Percentiles rank a stretch among this genome's conserved stretches.
Conservation (phyloP, 2,329 filamentous ascomycete genomes). For the Penicillium rolfsii region DNA sequence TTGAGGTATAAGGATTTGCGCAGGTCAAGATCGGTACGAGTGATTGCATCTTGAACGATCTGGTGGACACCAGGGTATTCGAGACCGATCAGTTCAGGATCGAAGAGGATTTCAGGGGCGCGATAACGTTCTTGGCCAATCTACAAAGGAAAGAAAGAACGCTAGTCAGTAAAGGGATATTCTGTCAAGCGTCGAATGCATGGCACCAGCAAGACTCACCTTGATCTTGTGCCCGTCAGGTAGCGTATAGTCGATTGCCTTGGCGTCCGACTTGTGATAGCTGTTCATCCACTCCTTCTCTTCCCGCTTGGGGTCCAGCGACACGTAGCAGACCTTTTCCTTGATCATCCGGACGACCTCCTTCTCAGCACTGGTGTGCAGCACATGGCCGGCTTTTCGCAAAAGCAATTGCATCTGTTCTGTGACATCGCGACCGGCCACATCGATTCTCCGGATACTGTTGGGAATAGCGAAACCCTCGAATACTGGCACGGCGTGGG, state of each 20-base stretch:
- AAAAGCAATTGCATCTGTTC: conserved; percentile 90
- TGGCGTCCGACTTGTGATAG: conserved; percentile 74
- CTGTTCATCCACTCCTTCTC: conserved; percentile 88
- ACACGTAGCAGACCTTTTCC: conserved; percentile 90
- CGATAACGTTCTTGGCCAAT: conserved; percentile 93
- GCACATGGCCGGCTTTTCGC: conserved; percentile 88
- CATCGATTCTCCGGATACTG: conserved; percentile 92
- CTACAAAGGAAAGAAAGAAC: conserved; percentile 46
- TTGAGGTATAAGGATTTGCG: conserved; percentile 93
- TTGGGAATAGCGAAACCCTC: conserved; percentile 97
- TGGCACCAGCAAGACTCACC: conserved; percentile 52
- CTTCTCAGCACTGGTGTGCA: conserved; percentile 98
- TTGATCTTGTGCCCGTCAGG: conserved; percentile 94
- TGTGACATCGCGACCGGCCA: conserved; percentile 93
- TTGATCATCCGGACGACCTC: conserved; percentile 98
- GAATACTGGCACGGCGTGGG: conserved; percentile 95
- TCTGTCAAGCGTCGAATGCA: background rate
- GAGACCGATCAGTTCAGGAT: conserved; percentile 93
- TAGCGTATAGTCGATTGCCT: conserved; percentile 82
- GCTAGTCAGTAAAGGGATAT: background rate
- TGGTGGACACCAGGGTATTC: conserved; percentile 98
- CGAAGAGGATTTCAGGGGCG: conserved; percentile 95
- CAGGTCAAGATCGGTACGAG: conserved; percentile 90
- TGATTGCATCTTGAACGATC: conserved; percentile 95
- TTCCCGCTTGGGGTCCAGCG: conserved; percentile 85